Conservation (phyloP, 768 basidiomycete genomes). For the Lactarius pseudohatsudake region DNA sequence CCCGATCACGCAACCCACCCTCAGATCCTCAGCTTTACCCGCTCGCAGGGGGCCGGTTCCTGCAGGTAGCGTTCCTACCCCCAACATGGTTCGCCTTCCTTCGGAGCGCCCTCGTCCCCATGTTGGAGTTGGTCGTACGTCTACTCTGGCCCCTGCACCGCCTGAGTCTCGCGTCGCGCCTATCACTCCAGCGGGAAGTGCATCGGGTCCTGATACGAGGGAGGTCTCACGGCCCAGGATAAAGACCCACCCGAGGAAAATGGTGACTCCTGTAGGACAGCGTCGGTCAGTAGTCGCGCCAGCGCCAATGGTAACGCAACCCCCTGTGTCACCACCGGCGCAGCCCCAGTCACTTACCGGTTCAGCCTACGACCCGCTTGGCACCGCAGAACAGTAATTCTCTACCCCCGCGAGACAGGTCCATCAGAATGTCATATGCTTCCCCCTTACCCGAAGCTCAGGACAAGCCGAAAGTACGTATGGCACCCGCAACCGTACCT, state of each 20-base stretch:
- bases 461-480: conserved; percentile 1
- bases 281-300: conserved; percentile 2
- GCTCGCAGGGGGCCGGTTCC: neutral
- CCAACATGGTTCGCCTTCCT: neutral
- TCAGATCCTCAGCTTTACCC: neutral
- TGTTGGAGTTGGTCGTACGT: neutral
- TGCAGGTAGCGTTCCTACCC: neutral
- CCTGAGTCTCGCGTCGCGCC: neutral
- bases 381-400: neutral
- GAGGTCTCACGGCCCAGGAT: conserved; percentile 13
- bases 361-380: neutral
- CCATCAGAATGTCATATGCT: neutral
- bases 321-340: neutral
- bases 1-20: neutral
- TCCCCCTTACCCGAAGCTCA: neutral
- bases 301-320: neutral
- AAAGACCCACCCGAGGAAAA: conserved; percentile 19
- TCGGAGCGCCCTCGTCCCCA: neutral
- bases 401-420: neutral
- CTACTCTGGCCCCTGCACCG: neutral
- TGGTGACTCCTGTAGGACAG: conserved; percentile 7
- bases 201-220: neutral
- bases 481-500: neutral
- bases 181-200: neutral
- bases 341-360: neutral